Evolutionary conservation across 1,139 yeast species (phyloP).

Genomic region (Martiniozyma asiatica): DNA sequence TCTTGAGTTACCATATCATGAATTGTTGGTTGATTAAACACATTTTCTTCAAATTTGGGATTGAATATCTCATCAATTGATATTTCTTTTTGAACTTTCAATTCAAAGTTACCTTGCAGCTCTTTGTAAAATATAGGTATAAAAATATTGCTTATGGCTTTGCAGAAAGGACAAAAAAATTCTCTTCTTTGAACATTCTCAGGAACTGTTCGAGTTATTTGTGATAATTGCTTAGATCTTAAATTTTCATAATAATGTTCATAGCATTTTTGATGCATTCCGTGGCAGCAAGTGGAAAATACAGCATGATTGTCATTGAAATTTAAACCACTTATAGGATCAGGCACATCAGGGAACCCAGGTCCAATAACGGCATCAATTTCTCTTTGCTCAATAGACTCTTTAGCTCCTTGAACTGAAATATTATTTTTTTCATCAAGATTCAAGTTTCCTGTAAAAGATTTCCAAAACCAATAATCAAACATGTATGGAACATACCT

Average conservation of each 20-base stretch:
- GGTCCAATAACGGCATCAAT: conserved; percentile 50
- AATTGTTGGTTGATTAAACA: conserved; percentile 5
- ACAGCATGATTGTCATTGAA: conserved; percentile 38
- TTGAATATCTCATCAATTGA: conserved; percentile 5
- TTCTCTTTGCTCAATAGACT: conserved; percentile 15
- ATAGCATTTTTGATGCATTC: conserved; percentile 79
- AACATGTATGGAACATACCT: conserved; percentile 54
- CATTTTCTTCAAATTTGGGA: conserved; percentile 9
- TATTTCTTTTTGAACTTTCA: conserved; percentile 8
- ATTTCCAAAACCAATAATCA: conserved; percentile 53
- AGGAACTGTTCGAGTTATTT: conserved; percentile 73
- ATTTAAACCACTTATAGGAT: conserved; percentile 17
- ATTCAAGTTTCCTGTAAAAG: conserved; percentile 44
- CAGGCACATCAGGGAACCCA: conserved; percentile 36
- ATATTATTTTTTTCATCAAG: conserved; percentile 31
- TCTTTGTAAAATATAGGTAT: conserved; percentile 53
- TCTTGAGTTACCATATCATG: conserved; percentile 13
- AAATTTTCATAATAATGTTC: conserved; percentile 45
- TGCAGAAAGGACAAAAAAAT: conserved; percentile 84
- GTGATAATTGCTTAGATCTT: conserved; percentile 42
- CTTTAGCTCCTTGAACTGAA: too few species aligned
- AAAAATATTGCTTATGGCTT: conserved; percentile 73
- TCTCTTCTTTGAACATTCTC: conserved; percentile 62
- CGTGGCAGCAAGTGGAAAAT: conserved; percentile 85
- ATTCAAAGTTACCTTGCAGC: conserved; percentile 20